phyloP scores from a whole-genome alignment of 352 stramenopile genomes.

The Halophytophthora polymorphica region DNA sequence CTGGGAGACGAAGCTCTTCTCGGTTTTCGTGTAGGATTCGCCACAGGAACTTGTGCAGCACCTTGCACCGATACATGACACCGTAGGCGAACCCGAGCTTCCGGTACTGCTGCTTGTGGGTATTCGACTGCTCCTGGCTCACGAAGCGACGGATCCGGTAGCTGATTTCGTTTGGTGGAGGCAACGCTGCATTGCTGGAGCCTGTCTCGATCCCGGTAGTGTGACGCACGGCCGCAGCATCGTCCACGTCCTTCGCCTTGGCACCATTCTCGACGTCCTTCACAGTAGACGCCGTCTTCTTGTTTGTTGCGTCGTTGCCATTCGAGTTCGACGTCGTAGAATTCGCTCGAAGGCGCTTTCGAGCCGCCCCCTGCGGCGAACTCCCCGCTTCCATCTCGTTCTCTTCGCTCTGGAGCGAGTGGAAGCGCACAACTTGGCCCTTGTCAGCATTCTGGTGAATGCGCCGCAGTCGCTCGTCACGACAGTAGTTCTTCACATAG shows the following conservation, averaged over 20 bases:
- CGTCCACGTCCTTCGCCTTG: neutral
- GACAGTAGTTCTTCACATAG: conserved; percentile 75
- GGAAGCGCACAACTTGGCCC: conserved; percentile 52
- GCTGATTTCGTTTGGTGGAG: conserved; percentile 41
- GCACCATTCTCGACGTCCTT: conserved; percentile 5
- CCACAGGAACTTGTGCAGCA: conserved; percentile 76
- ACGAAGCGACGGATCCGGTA: conserved; percentile 72
- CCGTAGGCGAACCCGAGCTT: conserved; percentile 79
- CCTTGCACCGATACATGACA: conserved; percentile 82
- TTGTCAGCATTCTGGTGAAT: conserved; percentile 61
- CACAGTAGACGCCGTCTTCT: too few relatives aligned
- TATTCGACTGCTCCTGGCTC: conserved; percentile 48
- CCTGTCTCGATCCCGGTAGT: conserved; percentile 16
- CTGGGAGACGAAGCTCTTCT: conserved; percentile 30
- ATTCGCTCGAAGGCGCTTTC: conserved; percentile 21
- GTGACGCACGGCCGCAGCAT: conserved; percentile 8
- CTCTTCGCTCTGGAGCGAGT: conserved; percentile 39
- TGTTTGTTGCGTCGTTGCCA: neutral
- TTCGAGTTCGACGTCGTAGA: conserved; percentile 2
- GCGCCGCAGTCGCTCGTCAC: conserved; percentile 68
- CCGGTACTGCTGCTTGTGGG: conserved; percentile 66
- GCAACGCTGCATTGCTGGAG: conserved; percentile 2
- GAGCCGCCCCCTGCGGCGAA: conserved; percentile 3
- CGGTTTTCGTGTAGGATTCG: conserved; percentile 48
- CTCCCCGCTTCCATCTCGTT: conserved; percentile 13